These are phyloP conservation scores for Austroboletus niveus DNA, from an alignment of 1,284 basidiomycete species.

Conservation along the genomic window DNA sequence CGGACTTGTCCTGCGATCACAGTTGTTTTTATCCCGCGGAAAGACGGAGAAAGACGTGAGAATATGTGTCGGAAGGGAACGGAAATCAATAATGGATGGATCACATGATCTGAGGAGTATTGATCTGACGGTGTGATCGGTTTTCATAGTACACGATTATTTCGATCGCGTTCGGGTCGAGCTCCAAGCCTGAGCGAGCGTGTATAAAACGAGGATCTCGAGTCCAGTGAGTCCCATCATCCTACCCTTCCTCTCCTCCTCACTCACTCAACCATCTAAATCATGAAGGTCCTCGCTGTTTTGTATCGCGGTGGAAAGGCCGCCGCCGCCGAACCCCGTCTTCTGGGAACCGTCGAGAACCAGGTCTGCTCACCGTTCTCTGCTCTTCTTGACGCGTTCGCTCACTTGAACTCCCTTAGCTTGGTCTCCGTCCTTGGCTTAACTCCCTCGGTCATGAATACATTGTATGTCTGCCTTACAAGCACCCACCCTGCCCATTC, in stretches of 20 bases:
- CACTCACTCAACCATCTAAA: background rate
- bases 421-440: conserved; percentile 74
- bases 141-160: background rate
- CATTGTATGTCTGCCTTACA: conserved; percentile 44
- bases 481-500: background rate
- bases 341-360: conserved; percentile 60
- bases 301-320: conserved; percentile 42
- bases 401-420: conserved; percentile 38
- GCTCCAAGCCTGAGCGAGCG: background rate
- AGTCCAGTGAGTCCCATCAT: background rate
- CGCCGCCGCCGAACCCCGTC: conserved; percentile 48
- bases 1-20: background rate
- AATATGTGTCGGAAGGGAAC: background rate
- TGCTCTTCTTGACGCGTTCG: background rate
- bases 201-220: conserved; percentile 2
- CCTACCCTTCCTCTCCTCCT: background rate
- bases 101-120: background rate
- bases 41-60: background rate
- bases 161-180: background rate
- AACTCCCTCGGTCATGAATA: conserved; percentile 77
- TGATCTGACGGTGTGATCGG: background rate
- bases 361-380: conserved; percentile 21
- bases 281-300: conserved; percentile 41
- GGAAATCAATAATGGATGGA: background rate
- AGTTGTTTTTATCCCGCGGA: background rate